A percentile compares a stretch with the other conserved stretches of the same genome.
phyloP scores from a whole-genome alignment of 2,329 filamentous ascomycete genomes.

The Penicillium nordicum region DNA sequence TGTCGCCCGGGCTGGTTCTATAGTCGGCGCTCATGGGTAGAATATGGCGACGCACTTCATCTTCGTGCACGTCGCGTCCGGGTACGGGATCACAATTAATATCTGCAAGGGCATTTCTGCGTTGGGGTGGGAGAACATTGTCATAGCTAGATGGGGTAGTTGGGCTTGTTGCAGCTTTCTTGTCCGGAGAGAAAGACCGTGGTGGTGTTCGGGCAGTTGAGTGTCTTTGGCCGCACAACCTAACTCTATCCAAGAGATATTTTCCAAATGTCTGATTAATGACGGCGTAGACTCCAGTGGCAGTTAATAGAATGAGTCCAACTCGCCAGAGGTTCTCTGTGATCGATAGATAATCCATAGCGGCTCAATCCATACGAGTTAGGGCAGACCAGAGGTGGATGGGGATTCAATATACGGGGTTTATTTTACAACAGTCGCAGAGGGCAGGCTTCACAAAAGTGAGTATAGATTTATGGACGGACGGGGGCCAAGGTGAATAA shows the following conservation, averaged over 20 bases:
- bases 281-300: conserved; percentile 27
- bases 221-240: conserved; percentile 40
- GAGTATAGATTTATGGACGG: not conserved
- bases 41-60: conserved; percentile 32
- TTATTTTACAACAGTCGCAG: not conserved
- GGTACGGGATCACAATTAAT: conserved; percentile 19
- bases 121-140: conserved; percentile 53
- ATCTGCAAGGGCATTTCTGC: conserved; percentile 46
- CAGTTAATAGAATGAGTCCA: conserved; percentile 21
- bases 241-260: conserved; percentile 40
- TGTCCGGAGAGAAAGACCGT: conserved; percentile 52
- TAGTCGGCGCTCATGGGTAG: conserved; percentile 45
- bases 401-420: not conserved
- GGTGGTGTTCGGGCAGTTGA: conserved; percentile 53
- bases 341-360: conserved; percentile 19
- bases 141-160: conserved; percentile 39
- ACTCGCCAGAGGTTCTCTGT: conserved; percentile 23
- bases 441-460: not conserved
- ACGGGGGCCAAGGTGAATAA: conserved; percentile 6
- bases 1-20: conserved; percentile 32
- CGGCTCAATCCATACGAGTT: conserved; percentile 7
- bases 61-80: conserved; percentile 28
- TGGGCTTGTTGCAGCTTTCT: conserved; percentile 35
- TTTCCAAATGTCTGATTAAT: conserved; percentile 35
- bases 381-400: not conserved